phyloP scores from a whole-genome alignment of 2,329 filamentous ascomycete genomes.

The Colletotrichum sp. region DNA sequence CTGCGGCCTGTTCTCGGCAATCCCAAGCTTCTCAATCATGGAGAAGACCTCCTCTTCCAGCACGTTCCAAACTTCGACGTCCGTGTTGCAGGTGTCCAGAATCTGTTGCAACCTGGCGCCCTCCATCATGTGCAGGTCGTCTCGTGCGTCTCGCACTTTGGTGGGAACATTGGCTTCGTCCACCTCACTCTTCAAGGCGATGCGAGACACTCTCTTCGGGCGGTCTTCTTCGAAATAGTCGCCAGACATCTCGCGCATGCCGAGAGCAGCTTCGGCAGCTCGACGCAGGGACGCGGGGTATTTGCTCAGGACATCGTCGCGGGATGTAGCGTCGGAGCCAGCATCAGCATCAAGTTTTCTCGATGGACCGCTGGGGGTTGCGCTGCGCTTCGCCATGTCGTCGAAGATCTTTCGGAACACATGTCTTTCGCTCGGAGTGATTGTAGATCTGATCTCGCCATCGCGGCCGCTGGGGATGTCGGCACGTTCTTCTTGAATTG shows the following conservation, averaged over 20 bases:
- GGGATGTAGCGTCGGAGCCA: constrained; percentile 33
- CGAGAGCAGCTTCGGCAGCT: constrained; percentile 43
- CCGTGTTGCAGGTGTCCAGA: constrained; percentile 61
- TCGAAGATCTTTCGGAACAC: constrained; percentile 65
- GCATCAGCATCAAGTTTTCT: not conserved
- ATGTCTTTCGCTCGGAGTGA: constrained; percentile 61
- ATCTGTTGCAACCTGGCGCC: constrained; percentile 55
- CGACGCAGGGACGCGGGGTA: constrained; percentile 44
- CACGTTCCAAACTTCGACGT: constrained; percentile 70
- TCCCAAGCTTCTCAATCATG: constrained; percentile 59
- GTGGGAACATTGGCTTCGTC: not conserved
- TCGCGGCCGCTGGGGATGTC: constrained; percentile 25
- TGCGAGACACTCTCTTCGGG: not conserved
- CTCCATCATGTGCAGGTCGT: constrained; percentile 40
- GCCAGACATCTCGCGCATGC: constrained; percentile 37
- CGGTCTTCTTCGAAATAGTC: not conserved
- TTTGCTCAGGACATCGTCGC: constrained; percentile 39
- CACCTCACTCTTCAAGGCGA: not conserved
- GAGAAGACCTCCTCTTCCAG: constrained; percentile 72
- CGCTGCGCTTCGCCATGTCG: constrained; percentile 32
- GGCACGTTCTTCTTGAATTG: constrained; percentile 21
- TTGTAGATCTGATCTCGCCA: constrained; percentile 46
- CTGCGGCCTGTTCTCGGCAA: constrained; percentile 38
- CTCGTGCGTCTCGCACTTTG: constrained; percentile 27
- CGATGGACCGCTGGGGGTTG: not conserved